Percentiles rank a stretch among this genome's conserved stretches.
phyloP scores from a whole-genome alignment of 805 yeast species.

The Candida vartiovaarae region DNA sequence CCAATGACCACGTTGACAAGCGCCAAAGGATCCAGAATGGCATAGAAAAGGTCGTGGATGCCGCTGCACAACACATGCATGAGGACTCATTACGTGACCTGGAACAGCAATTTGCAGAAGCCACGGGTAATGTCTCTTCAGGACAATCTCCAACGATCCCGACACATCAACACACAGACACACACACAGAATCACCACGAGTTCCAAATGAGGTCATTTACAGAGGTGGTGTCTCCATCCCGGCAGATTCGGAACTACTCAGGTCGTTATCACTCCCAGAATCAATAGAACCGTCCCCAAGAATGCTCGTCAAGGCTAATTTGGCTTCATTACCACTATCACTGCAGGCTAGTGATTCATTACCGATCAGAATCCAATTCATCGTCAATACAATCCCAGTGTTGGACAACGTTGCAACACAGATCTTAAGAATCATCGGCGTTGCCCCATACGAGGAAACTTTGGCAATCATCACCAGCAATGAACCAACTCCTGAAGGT shows the following conservation, averaged over 20 bases:
- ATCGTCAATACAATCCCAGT: constrained; percentile 65
- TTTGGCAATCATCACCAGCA: constrained; percentile 58
- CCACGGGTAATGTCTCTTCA: no score
- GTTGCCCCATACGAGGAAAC: constrained; percentile 72
- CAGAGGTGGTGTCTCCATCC: constrained; percentile 16
- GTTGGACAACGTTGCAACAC: constrained; percentile 76
- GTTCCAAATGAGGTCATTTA: constrained; percentile 1
- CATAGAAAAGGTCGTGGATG: no score
- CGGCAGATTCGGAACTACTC: constrained; percentile 19
- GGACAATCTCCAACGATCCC: background rate
- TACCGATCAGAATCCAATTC: constrained; percentile 50
- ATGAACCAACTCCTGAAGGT: constrained; percentile 58
- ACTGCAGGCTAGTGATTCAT: constrained; percentile 45
- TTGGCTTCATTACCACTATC: constrained; percentile 55
- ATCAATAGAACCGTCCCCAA: constrained; percentile 10
- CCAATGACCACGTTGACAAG: no score
- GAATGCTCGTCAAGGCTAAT: constrained; percentile 35
- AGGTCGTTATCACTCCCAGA: constrained; percentile 5
- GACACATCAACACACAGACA: background rate
- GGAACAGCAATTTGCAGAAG: no score
- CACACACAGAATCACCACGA: background rate
- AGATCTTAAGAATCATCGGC: constrained; percentile 65
- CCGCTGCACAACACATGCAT: no score
- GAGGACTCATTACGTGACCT: no score
- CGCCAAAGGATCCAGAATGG: no score